Conservation (phyloP, 2,329 filamentous ascomycete genomes). For the Monilinia vaccinii-corymbosi region DNA sequence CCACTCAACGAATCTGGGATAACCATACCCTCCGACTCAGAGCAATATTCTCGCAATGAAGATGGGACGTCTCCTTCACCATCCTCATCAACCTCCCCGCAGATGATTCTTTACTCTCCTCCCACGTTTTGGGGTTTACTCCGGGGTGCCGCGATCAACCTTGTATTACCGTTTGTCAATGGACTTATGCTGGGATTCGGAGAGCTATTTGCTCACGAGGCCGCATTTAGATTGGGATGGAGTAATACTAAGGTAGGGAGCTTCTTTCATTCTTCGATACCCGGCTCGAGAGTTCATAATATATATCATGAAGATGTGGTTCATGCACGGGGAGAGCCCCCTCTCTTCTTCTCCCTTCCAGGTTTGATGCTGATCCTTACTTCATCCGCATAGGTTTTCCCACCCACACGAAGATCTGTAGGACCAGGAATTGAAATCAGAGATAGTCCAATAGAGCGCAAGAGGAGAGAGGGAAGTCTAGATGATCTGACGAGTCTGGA, state of each 20-base stretch:
- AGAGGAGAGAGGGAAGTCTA: slow-evolving; percentile 39
- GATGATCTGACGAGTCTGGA: slow-evolving; percentile 54
- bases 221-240: slow-evolving; percentile 89
- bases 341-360: neutral
- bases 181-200: slow-evolving; percentile 98
- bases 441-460: slow-evolving; percentile 46
- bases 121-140: slow-evolving; percentile 80
- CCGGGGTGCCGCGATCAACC: slow-evolving; percentile 85
- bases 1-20: slow-evolving; percentile 63
- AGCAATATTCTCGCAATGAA: slow-evolving; percentile 65
- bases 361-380: neutral
- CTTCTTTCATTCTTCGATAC: too few relatives aligned
- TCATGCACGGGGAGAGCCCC: too few relatives aligned
- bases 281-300: neutral
- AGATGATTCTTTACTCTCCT: slow-evolving; percentile 78
- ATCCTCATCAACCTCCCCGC: slow-evolving; percentile 51
- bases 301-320: neutral
- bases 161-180: slow-evolving; percentile 93
- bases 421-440: slow-evolving; percentile 78
- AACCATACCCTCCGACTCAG: slow-evolving; percentile 74
- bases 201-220: slow-evolving; percentile 92
- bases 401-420: slow-evolving; percentile 41
- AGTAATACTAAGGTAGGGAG: slow-evolving; percentile 72
- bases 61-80: slow-evolving; percentile 52
- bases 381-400: slow-evolving; percentile 26